Conservation (phyloP, 805 yeast genomes). For the Ogataea allantospora region DNA sequence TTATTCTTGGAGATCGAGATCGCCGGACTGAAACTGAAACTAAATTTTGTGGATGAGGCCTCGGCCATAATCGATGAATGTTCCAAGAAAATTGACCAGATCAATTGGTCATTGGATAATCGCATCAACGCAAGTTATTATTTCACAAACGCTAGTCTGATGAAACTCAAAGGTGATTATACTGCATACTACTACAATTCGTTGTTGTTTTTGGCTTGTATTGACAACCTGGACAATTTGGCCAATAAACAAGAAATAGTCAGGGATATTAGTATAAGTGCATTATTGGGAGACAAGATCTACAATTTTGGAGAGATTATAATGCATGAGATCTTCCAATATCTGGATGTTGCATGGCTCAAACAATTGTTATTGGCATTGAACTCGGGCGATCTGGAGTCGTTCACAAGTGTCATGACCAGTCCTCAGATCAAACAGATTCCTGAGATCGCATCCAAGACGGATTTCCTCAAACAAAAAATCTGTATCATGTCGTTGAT, state of each 20-base stretch:
- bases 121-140: constrained; percentile 81
- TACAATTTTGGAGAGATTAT: constrained; percentile 95
- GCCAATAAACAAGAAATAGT: constrained; percentile 42
- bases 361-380: constrained; percentile 65
- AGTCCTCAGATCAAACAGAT: constrained; percentile 17
- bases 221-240: constrained; percentile 46
- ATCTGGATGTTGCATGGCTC: constrained; percentile 57
- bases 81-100: constrained; percentile 53
- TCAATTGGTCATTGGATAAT: constrained; percentile 50
- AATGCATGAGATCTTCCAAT: constrained; percentile 76
- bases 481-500: constrained; percentile 89
- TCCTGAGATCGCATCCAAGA: constrained; percentile 46
- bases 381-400: constrained; percentile 72
- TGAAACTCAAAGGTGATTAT: constrained; percentile 73
- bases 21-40: constrained; percentile 64
- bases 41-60: constrained; percentile 54
- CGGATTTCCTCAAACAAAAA: constrained; percentile 78
- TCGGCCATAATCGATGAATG: constrained; percentile 65
- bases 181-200: constrained; percentile 79
- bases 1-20: constrained; percentile 66
- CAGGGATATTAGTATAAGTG: constrained; percentile 79
- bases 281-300: constrained; percentile 85
- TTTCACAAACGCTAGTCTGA: constrained; percentile 72
- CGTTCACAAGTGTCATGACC: constrained; percentile 48
- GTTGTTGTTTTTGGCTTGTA: constrained; percentile 76